Conservation (phyloP, 441 rosid genomes). For the Biscutella auriculata region DNA sequence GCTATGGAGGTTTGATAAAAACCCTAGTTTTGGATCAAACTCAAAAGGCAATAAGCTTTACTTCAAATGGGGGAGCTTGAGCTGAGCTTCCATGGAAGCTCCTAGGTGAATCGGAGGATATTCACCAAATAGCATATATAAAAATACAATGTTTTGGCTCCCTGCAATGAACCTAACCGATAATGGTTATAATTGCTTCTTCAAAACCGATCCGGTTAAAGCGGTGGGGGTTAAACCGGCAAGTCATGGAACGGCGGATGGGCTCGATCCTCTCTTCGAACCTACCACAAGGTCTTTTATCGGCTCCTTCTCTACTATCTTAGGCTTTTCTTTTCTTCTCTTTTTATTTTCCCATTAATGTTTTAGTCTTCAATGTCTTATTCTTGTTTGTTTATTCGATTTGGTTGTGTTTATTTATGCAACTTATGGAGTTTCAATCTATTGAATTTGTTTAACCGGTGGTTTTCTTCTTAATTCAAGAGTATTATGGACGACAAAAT, state of each 20-base stretch:
- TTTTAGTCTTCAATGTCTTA: neutral
- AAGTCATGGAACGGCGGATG: slow-evolving; percentile 21
- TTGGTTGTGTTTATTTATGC: neutral
- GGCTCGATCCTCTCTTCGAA: slow-evolving; percentile 21
- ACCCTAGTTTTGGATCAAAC: slow-evolving; percentile 2
- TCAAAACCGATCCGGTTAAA: neutral
- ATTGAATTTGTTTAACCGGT: slow-evolving; percentile 1
- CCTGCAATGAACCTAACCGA: neutral
- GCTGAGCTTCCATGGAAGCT: slow-evolving; percentile 14
- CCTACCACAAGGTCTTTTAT: slow-evolving; percentile 21
- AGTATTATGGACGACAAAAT: no score
- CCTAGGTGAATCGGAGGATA: neutral
- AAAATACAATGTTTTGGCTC: neutral
- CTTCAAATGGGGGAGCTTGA: slow-evolving; percentile 1
- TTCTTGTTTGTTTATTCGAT: neutral
- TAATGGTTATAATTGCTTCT: neutral
- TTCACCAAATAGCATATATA: slow-evolving; percentile 6
- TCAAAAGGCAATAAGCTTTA: neutral
- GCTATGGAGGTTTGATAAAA: slow-evolving; percentile 9
- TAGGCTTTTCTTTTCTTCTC: neutral
- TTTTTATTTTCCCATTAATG: neutral
- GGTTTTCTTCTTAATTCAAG: neutral
- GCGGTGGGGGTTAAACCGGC: slow-evolving; percentile 19
- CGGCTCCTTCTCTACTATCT: slow-evolving; percentile 10
- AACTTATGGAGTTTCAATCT: neutral